phyloP scores from a whole-genome alignment of 768 basidiomycete genomes.

The Mycena haematopus region DNA sequence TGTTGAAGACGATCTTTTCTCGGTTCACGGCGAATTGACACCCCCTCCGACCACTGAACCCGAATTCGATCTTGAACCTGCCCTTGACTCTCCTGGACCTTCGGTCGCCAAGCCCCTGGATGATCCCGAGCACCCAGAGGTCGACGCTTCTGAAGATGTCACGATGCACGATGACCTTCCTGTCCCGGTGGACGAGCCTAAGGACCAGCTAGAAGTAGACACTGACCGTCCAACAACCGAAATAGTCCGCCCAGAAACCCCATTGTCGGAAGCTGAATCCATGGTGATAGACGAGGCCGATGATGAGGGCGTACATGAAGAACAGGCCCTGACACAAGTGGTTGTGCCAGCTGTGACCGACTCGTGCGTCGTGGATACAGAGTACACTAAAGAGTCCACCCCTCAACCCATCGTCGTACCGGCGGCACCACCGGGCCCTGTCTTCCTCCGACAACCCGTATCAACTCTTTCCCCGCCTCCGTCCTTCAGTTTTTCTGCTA shows the following conservation, averaged over 20 bases:
- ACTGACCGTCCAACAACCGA: neutral
- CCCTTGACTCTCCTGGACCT: conserved; percentile 6
- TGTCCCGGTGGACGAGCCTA: conserved; percentile 5
- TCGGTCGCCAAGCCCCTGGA: neutral
- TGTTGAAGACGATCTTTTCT: conserved; percentile 28
- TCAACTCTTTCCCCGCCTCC: conserved; percentile 32
- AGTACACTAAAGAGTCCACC: conserved; percentile 22
- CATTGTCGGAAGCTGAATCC: conserved; percentile 23
- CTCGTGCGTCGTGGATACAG: neutral
- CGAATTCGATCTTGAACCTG: neutral
- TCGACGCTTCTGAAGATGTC: conserved; percentile 20
- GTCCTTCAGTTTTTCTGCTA: conserved; percentile 35
- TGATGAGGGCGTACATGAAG: conserved; percentile 11
- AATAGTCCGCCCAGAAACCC: conserved; percentile 12
- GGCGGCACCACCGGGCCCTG: conserved; percentile 29
- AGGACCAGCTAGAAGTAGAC: conserved; percentile 2
- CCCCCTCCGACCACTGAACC: conserved; percentile 21
- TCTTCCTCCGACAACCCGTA: conserved; percentile 40
- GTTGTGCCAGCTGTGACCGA: neutral
- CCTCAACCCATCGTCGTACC: conserved; percentile 24
- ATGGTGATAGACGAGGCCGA: conserved; percentile 32
- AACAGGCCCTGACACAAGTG: neutral
- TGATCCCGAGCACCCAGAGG: neutral
- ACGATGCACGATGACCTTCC: conserved; percentile 18
- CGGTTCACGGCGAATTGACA: conserved; percentile 27